Evolutionary conservation across 495 filamentous ascomycete genomes (phyloP).

Genomic region (Penicillium roqueforti): DNA sequence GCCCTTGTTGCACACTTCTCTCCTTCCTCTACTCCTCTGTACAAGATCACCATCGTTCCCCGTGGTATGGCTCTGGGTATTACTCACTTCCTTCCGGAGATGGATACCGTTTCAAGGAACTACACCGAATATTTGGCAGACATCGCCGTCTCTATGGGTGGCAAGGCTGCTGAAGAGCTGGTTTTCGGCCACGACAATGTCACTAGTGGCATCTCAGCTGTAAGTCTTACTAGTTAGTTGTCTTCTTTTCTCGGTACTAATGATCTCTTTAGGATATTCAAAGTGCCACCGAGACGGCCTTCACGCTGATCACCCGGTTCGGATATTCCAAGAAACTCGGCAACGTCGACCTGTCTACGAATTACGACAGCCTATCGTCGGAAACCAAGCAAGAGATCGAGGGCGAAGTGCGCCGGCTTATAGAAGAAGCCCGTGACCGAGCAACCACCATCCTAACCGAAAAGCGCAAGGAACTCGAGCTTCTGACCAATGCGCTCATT

Average conservation of each 20-base stretch:
- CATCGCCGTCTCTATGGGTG: constrained; percentile 83
- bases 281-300: constrained; percentile 72
- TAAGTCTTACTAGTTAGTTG: constrained; percentile 41
- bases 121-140: constrained; percentile 64
- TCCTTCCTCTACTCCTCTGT: constrained; percentile 64
- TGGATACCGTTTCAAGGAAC: constrained; percentile 78
- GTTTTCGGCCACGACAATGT: constrained; percentile 85
- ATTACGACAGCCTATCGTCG: constrained; percentile 75
- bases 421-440: constrained; percentile 76
- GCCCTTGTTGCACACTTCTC: constrained; percentile 84
- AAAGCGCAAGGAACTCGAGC: constrained; percentile 77
- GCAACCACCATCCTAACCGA: constrained; percentile 65
- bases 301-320: constrained; percentile 75
- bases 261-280: constrained; percentile 64
- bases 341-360: constrained; percentile 76
- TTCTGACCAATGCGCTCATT: constrained; percentile 80
- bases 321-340: constrained; percentile 89
- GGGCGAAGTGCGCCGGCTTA: constrained; percentile 73
- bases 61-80: constrained; percentile 80
- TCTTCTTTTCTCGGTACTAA: constrained; percentile 1
- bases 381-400: constrained; percentile 84
- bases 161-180: constrained; percentile 91
- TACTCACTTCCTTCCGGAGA: constrained; percentile 78
- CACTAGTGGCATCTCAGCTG: constrained; percentile 71
- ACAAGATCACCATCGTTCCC: constrained; percentile 96